Percentiles rank a stretch among this genome's conserved stretches.
Evolutionary conservation across 306 rosid species (phyloP).

Genomic region (Quercus gilva): DNA sequence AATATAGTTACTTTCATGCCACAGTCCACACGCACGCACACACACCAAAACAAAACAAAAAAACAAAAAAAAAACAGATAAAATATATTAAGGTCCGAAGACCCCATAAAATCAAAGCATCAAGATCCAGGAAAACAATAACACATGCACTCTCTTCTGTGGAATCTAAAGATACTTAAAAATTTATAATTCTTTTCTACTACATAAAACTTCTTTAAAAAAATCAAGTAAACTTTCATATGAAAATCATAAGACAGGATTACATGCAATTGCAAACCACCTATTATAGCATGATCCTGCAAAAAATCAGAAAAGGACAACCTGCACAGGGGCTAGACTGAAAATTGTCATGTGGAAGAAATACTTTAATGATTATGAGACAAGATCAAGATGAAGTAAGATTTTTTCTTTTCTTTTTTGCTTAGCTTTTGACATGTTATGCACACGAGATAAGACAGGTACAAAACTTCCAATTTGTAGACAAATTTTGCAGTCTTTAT

Average conservation of each 20-base stretch:
- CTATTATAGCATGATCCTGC: not conserved
- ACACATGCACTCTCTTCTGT: not conserved
- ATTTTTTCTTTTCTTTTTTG: no score
- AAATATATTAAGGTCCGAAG: not conserved
- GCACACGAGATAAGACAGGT: no score
- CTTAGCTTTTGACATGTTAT: no score
- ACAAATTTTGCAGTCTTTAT: not conserved
- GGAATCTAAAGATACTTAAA: not conserved
- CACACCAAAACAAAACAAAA: no score
- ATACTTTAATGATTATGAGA: not conserved
- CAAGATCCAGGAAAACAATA: not conserved
- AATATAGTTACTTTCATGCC: not conserved
- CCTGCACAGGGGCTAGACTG: not conserved
- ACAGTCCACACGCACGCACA: no score
- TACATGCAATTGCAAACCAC: not conserved
- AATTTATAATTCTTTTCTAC: not conserved
- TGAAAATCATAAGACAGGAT: not conserved
- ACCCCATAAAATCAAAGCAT: not conserved
- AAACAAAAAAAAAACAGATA: not conserved
- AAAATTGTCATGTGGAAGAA: not conserved
- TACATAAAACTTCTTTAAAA: not conserved
- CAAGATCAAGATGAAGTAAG: no score
- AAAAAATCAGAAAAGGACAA: not conserved
- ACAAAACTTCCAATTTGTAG: not conserved
- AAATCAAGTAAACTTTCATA: not conserved